phyloP scores from a whole-genome alignment of 2,329 filamentous ascomycete genomes.

The Pseudogymnoascus destructans region DNA sequence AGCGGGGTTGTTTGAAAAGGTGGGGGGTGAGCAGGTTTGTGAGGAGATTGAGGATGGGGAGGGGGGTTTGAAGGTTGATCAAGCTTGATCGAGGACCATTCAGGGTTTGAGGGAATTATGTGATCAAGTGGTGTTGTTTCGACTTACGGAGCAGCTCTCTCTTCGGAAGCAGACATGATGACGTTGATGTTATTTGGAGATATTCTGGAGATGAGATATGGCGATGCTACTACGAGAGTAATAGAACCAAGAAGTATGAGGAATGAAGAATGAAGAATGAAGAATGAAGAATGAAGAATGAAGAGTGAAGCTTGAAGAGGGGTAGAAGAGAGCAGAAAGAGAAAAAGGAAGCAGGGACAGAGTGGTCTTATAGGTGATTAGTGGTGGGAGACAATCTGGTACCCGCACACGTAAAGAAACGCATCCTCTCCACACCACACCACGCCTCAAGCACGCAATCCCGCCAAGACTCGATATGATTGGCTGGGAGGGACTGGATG shows the following conservation, averaged over 20 bases:
- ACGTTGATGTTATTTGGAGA: background rate
- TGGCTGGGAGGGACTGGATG: background rate
- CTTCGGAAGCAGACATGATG: conserved; percentile 11
- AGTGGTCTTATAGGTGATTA: conserved; percentile 2
- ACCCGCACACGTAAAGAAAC: background rate
- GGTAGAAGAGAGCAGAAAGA: background rate
- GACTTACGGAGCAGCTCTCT: conserved; percentile 11
- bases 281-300: background rate
- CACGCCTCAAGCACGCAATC: conserved; percentile 5
- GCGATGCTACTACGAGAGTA: background rate
- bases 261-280: background rate
- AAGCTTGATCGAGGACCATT: background rate
- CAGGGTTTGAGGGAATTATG: background rate
- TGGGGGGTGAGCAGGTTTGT: background rate
- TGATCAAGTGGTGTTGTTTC: background rate
- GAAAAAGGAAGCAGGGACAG: background rate
- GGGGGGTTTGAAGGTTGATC: background rate
- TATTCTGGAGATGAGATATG: background rate
- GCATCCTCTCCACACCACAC: background rate
- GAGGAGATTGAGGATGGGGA: background rate
- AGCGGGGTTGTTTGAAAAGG: background rate
- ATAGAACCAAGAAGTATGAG: background rate
- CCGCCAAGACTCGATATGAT: background rate
- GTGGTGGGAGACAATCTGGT: background rate
- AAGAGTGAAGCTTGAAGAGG: background rate